Conservation (phyloP, 2,329 filamentous ascomycete genomes). For the Tetracladium maxilliforme region DNA sequence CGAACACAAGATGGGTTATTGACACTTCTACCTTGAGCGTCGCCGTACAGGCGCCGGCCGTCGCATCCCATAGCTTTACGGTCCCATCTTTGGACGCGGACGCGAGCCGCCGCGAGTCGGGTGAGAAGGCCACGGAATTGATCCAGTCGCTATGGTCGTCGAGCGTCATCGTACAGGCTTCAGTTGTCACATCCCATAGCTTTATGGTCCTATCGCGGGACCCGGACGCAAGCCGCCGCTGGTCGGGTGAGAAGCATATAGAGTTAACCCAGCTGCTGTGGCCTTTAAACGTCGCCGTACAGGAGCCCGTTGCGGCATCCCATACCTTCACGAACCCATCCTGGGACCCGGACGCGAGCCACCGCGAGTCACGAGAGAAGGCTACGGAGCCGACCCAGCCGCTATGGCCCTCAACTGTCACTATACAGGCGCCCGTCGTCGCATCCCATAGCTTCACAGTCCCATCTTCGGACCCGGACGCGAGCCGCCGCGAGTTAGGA, state of each 20-base stretch:
- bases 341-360: constrained; percentile 3
- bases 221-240: constrained; percentile 2
- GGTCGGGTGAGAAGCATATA: constrained; percentile 6
- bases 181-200: constrained; percentile 1
- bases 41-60: too few species aligned
- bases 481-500: neutral
- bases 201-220: constrained; percentile 1
- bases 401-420: neutral
- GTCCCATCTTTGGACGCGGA: constrained; percentile 1
- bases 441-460: constrained; percentile 2
- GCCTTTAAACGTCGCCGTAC: constrained; percentile 2
- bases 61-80: neutral
- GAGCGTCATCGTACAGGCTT: constrained; percentile 2
- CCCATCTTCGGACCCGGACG: constrained; percentile 1
- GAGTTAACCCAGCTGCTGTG: constrained; percentile 4
- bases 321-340: constrained; percentile 2
- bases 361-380: constrained; percentile 5
- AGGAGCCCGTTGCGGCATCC: constrained; percentile 1
- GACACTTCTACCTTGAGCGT: too few species aligned
- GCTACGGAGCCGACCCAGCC: constrained; percentile 1
- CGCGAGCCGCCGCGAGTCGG: constrained; percentile 1
- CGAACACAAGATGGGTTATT: too few species aligned
- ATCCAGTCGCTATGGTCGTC: constrained; percentile 4
- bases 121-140: constrained; percentile 1
- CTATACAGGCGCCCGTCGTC: neutral